A percentile compares a stretch with the other conserved stretches of the same genome.
Evolutionary conservation across 495 filamentous ascomycete genomes (phyloP).

Genomic region (Xylaria bambusicola): DNA sequence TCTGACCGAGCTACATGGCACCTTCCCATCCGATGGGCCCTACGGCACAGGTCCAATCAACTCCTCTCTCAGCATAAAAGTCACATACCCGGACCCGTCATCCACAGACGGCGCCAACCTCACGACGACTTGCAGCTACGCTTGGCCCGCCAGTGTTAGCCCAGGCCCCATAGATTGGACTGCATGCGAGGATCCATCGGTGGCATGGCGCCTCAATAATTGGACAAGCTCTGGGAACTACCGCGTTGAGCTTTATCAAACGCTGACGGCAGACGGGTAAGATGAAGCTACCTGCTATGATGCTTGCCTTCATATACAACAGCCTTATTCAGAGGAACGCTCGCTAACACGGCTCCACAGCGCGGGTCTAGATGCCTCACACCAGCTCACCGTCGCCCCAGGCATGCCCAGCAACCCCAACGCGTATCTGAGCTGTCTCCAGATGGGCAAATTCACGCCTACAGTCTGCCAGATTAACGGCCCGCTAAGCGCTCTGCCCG

Average conservation of each 20-base stretch:
- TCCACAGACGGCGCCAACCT: constrained; percentile 58
- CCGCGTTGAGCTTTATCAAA: constrained; percentile 26
- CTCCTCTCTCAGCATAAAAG: constrained; percentile 22
- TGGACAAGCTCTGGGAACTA: constrained; percentile 26
- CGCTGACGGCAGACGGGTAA: constrained; percentile 23
- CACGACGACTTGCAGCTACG: constrained; percentile 26
- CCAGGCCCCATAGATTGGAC: constrained; percentile 28
- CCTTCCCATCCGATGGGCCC: constrained; percentile 22
- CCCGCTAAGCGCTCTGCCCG: constrained; percentile 11
- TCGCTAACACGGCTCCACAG: constrained; percentile 11
- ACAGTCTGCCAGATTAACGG: constrained; percentile 25
- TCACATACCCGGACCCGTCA: constrained; percentile 72
- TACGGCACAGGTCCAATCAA: constrained; percentile 24
- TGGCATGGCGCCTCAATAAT: constrained; percentile 26
- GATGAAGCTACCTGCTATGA: background rate
- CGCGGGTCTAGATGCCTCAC: constrained; percentile 25
- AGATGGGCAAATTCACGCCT: constrained; percentile 34
- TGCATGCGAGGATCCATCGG: constrained; percentile 15
- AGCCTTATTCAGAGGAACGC: background rate
- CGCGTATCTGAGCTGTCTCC: constrained; percentile 26
- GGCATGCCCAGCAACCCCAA: constrained; percentile 28
- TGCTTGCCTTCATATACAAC: background rate
- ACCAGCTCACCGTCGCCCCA: constrained; percentile 16
- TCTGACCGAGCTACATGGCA: constrained; percentile 25
- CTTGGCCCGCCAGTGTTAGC: constrained; percentile 22